Base-by-base conservation (phyloP, 169 alveolate species). In the Plasmodium vinckei region DNA sequence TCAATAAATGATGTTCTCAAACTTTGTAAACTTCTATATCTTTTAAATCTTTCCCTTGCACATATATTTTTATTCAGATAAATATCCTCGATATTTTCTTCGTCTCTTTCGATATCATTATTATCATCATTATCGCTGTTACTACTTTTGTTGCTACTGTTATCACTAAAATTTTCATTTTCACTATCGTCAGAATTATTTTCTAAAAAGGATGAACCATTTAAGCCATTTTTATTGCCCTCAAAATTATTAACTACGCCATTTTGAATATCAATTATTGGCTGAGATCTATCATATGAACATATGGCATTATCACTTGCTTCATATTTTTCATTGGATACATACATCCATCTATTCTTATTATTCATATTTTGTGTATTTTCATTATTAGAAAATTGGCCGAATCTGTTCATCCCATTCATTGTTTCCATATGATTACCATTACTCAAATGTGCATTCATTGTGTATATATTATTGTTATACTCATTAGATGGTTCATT, bases 1-100 rank as follows among this genome's bases (percentile, higher is more conserved):
- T 97, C 98, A 98, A 98, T 96, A 47, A 94, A 94, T 49, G 97
- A 95, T 27, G 96, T 95, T 72, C 95, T 95, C 65, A 98, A 94
- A 79, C 97, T 95, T 59, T 95, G 95, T 39, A 98, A 86, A 17
- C 98, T 97, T 84, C 98, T 87, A 93, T 97, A 98, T 87, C 94
- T 95, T 23, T 88, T 94, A 82, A 96, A 98, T 72, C 98, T 91
- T 46, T 94, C 97, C 84, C 94, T 93, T 12, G 97, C 90, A 25
- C 73, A 67, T 42, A 82, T 69, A 15, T 82, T 54, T 68, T 68
- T 65, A 60, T 65, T 21, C 63, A 82, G 47, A 33, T 82, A 82
- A 6, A 82, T 54, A 60, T 68, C 27, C 25, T 82, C 90, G 6
- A 46, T 53, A 17, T 69, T 53, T 44, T 68, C 68, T 1, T 56